Evolutionary conservation across 768 basidiomycete species (phyloP), one percentile per base, ranked within the genome.

Genomic region (Lactarius sanguifluus): DNA sequence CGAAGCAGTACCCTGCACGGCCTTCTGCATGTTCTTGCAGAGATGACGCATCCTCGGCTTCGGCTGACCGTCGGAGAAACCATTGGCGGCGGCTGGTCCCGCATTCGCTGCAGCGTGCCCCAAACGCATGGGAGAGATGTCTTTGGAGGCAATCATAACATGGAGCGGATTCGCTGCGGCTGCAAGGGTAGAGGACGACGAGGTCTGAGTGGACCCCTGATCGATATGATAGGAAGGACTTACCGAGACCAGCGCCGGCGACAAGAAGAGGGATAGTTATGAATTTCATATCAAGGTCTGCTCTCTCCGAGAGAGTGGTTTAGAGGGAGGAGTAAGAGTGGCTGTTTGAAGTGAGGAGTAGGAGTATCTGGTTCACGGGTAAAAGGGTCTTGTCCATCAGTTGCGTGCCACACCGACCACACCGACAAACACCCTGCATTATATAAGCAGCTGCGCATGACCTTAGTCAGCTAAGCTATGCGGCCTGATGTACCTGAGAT

Each of bases 1-100:
- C 1, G 55, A 28, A 40, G 57, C 50, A 13, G 66, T 67, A 30
- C 52, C 25, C 43, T 67, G 61, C 10, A 66, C 45, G 34, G 62
- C 61, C 20, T 58, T 65, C 62, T 69, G 59, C 68, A 71, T 69
- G 55, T 60, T 58, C 50, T 69, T 64, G 52, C 70, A 71, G 30
- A 66, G 13, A 50, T 69, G 68, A 23, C 62, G 68, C 62, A 71
- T 62, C 62, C 32, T 69, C 12, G 68, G 45, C n/a, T 47, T 47
- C 4, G 68, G 59, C 32, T 61, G 36, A 52, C 50, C 43, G 8
- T 43, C 60, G 5, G 64, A 47, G 45, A 47, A 47, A 10, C 16
- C 45, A 10, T 10, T 13, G 50, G 25, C 32, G 20, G 36, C 43
- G 25, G 20, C 23, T 5, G 57, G 57, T 10, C 32, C 36, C 2